Evolutionary conservation across 768 basidiomycete species (phyloP), one percentile per base, ranked within the genome.

Genomic region (Erythrobasidium yunnanense): DNA sequence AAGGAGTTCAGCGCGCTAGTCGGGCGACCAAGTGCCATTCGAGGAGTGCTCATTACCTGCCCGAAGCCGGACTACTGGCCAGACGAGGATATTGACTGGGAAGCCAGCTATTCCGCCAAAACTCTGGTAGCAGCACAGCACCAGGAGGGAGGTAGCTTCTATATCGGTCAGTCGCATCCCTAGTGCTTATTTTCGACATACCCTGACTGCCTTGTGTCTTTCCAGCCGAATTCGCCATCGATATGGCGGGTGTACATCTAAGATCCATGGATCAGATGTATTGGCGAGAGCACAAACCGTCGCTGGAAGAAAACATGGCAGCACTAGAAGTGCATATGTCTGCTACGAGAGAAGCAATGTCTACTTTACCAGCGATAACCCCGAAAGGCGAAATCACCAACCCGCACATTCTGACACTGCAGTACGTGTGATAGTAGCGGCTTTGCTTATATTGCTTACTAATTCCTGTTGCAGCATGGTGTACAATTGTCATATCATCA

Each of bases 401-500:
- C n/a, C 38, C 38, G 11, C 38, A 42, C 38, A n/a, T n/a, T 11
- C 11, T 42, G 38, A 42, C 38, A 11, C 38, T 42, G 11, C 38
- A 42, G n/a, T n/a, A n/a, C n/a, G n/a, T n/a, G n/a, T n/a, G n/a
- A n/a, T n/a, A n/a, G n/a, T n/a, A n/a, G n/a, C n/a, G n/a, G n/a
- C n/a, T 5, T 22, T 23, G 20, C 22, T n/a, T 25, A 54, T n/a
- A 11, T 52, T 52, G 11, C 50, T 52, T n/a, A 52, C 22, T n/a
- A 22, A 11, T 52, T 11, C 11, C 8, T 52, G 11, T 52, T 11
- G 22, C 27, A 55, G 54, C 38, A 58, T 58, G 56, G 35, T 38
- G 8, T 58, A 58, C 35, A 5, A 46, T 45, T 58, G 56, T 45
- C 56, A 58, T 20, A 58, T 58, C 18, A 58, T 58, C 56, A 58